Percentiles rank a stretch among this genome's conserved stretches.
Evolutionary conservation across 306 rosid genomes (phyloP).

Genomic region (Crotalaria pallida): DNA sequence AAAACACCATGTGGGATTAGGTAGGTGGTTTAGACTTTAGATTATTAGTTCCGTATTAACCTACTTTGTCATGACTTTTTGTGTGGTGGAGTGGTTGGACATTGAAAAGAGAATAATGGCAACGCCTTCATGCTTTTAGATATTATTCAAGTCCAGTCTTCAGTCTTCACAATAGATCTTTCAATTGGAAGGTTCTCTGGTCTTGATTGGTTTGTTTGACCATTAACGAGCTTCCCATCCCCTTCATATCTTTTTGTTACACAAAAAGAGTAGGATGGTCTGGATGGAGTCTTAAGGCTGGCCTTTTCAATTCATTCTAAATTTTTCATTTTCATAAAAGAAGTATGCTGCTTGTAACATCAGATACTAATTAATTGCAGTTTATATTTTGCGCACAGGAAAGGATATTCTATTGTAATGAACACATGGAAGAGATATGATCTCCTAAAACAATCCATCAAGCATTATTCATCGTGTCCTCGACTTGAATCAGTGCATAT

Average conservation of each 20-base stretch:
- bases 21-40: slow-evolving; percentile 7
- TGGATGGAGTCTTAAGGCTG: neutral
- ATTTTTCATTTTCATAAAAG: neutral
- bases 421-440: slow-evolving; percentile 99
- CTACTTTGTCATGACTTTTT: neutral
- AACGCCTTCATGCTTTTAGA: neutral
- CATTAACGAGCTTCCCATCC: neutral
- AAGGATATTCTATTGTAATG: slow-evolving; percentile 78
- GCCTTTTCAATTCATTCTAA: neutral
- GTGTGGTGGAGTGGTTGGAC: neutral
- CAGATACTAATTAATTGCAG: neutral
- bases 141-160: neutral
- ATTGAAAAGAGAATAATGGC: neutral
- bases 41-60: too few species aligned
- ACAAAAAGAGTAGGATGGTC: neutral
- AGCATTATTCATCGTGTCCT: slow-evolving; percentile 71
- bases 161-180: neutral
- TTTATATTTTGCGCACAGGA: slow-evolving; percentile 43
- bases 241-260: neutral
- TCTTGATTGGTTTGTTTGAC: neutral
- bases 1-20: neutral
- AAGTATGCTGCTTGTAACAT: neutral
- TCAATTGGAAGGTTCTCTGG: neutral
- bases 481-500: slow-evolving; percentile 72
- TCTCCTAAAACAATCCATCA: slow-evolving; percentile 83